Conservation (phyloP, 345 rosid genomes). For the Dimocarpus longan region DNA sequence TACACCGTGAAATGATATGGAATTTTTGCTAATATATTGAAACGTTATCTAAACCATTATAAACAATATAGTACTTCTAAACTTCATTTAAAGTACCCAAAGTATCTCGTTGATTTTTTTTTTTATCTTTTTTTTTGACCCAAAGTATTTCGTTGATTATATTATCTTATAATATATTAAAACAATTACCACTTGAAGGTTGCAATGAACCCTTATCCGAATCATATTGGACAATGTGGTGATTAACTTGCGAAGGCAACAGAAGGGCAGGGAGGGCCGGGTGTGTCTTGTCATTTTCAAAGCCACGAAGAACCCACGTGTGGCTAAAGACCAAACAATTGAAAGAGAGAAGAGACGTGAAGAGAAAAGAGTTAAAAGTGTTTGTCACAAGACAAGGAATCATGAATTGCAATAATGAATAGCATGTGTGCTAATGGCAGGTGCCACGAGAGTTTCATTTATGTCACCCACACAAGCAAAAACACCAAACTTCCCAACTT, state of each 20-base stretch:
- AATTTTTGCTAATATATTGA: too few relatives aligned
- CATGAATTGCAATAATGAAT: constrained; percentile 3
- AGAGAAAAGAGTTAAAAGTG: not conserved
- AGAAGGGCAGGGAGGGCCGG: not conserved
- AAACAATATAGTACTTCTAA: too few relatives aligned
- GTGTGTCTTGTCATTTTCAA: not conserved
- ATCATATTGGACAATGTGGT: not conserved
- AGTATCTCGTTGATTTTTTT: too few relatives aligned
- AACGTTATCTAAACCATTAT: too few relatives aligned
- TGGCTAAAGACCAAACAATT: not conserved
- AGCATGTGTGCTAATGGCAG: not conserved
- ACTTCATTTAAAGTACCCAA: too few relatives aligned
- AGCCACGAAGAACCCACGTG: constrained; percentile 16
- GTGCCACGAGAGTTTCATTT: constrained; percentile 19
- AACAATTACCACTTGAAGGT: too few relatives aligned
- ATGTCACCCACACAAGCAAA: not conserved
- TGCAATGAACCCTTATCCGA: not conserved
- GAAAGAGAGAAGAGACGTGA: not conserved
- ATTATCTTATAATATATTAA: too few relatives aligned
- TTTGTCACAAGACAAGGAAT: constrained; percentile 19
- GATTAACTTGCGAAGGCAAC: not conserved
- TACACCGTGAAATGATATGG: too few relatives aligned
- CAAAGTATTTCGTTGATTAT: too few relatives aligned
- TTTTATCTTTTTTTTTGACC: too few relatives aligned
- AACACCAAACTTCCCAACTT: not conserved